A percentile compares a stretch with the other conserved stretches of the same genome.
These are phyloP conservation scores for Volvox carteri DNA, from an alignment of 163 green algal species.

Conservation along the genomic window DNA sequence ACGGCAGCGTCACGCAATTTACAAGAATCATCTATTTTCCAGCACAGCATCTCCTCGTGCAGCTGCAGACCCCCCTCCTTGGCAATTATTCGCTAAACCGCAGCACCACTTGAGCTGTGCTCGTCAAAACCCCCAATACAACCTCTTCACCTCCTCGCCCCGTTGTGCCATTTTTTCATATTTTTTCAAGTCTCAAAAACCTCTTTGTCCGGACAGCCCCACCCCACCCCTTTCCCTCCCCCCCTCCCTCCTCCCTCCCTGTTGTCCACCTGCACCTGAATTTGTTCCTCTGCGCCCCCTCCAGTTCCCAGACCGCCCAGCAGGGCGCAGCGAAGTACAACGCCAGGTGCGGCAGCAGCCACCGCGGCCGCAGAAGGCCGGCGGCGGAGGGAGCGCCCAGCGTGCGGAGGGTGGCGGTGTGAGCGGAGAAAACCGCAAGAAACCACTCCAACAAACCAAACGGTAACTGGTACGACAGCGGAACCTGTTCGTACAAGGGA, in stretches of 20 bases:
- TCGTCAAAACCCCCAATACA: no score
- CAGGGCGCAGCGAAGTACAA: slow-evolving; percentile 8
- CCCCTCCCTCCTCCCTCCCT: neutral
- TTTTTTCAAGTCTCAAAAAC: no score
- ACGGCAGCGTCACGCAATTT: no score
- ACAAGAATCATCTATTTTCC: no score
- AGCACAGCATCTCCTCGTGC: no score
- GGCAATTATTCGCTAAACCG: no score
- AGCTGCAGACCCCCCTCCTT: no score
- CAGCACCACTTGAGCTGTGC: no score
- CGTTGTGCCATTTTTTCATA: no score
- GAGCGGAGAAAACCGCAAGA: neutral
- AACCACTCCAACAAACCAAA: slow-evolving; percentile 36
- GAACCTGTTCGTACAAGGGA: slow-evolving; percentile 18
- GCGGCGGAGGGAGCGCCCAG: slow-evolving; percentile 15
- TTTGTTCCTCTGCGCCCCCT: neutral
- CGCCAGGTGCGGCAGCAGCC: slow-evolving; percentile 39
- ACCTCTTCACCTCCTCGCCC: no score
- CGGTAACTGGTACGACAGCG: neutral
- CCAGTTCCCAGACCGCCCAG: neutral
- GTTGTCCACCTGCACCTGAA: slow-evolving; percentile 31
- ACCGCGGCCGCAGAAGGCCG: neutral
- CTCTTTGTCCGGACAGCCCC: no score
- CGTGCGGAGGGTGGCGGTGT: slow-evolving; percentile 21
- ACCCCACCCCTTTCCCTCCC: neutral